phyloP scores from a whole-genome alignment of 2,329 filamentous ascomycete genomes.

The Lasiodiplodia sp. region DNA sequence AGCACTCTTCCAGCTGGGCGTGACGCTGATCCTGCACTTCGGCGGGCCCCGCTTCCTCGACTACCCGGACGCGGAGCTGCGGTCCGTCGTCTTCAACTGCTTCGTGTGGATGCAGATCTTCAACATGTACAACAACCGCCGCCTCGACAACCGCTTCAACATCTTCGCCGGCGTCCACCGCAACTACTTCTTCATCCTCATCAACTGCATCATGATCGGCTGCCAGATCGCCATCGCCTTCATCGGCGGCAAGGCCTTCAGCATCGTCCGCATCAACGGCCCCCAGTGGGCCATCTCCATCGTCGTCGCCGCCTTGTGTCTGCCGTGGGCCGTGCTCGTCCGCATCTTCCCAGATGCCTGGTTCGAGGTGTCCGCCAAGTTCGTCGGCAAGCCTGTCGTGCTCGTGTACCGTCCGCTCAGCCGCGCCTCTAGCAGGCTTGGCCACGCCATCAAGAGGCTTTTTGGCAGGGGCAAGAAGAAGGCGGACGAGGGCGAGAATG shows the following conservation, averaged over 20 bases:
- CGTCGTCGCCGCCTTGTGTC: slow-evolving; percentile 79
- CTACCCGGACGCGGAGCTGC: slow-evolving; percentile 63
- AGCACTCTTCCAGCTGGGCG: slow-evolving; percentile 78
- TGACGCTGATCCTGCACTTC: slow-evolving; percentile 74
- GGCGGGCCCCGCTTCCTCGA: slow-evolving; percentile 67
- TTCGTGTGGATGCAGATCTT: slow-evolving; percentile 99
- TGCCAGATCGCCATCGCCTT: slow-evolving; percentile 91
- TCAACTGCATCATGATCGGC: slow-evolving; percentile 78
- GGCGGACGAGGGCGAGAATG: slow-evolving; percentile 8
- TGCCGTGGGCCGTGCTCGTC: slow-evolving; percentile 82
- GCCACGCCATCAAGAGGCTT: slow-evolving; percentile 33
- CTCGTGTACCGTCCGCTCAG: slow-evolving; percentile 36
- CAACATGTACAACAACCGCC: slow-evolving; percentile 96
- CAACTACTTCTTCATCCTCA: slow-evolving; percentile 92
- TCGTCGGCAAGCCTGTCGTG: slow-evolving; percentile 39
- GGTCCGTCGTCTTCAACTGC: slow-evolving; percentile 92
- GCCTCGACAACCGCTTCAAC: slow-evolving; percentile 93
- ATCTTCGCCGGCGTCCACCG: slow-evolving; percentile 86
- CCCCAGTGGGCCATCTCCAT: slow-evolving; percentile 88
- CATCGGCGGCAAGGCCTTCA: slow-evolving; percentile 82
- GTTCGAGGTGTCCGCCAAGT: background rate
- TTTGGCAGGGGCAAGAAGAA: slow-evolving; percentile 32
- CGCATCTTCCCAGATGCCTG: slow-evolving; percentile 79
- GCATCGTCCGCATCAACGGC: slow-evolving; percentile 71
- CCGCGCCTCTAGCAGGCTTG: slow-evolving; percentile 27